These are phyloP conservation scores for Aleurites moluccanus DNA, from an alignment of 441 rosid species.

Conservation along the genomic window DNA sequence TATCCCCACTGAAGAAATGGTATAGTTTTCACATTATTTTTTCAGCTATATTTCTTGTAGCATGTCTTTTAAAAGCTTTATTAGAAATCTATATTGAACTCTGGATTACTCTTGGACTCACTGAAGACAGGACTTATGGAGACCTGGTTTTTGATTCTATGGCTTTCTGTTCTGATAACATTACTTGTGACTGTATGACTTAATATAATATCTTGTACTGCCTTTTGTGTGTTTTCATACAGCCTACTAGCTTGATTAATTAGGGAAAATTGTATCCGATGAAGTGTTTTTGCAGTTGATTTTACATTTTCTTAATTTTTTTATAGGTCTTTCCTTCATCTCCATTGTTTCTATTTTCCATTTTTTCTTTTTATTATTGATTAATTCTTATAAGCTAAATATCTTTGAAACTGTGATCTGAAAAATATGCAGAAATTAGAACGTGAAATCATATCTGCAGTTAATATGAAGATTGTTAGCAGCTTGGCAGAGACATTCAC, in stretches of 20 bases:
- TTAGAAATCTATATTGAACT: neutral
- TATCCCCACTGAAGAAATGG: slow-evolving; percentile 51
- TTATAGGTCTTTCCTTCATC: neutral
- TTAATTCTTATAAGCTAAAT: slow-evolving; percentile 23
- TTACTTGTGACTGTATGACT: slow-evolving; percentile 1
- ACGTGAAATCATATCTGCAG: slow-evolving; percentile 43
- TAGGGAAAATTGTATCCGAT: neutral
- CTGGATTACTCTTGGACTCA: slow-evolving; percentile 8
- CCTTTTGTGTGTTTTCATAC: slow-evolving; percentile 1
- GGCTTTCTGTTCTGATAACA: neutral
- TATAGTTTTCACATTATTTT: slow-evolving; percentile 20
- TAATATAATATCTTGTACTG: neutral
- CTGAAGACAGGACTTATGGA: neutral
- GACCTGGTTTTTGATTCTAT: neutral
- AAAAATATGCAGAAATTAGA: slow-evolving; percentile 53
- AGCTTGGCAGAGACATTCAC: slow-evolving; percentile 59
- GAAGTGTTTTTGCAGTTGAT: neutral
- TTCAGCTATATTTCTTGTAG: neutral
- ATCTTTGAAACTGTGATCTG: slow-evolving; percentile 27
- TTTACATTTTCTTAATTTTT: slow-evolving; percentile 1
- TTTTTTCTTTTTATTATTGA: neutral
- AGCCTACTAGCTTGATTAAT: slow-evolving; percentile 16
- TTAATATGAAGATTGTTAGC: slow-evolving; percentile 65
- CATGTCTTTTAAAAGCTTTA: slow-evolving; percentile 5
- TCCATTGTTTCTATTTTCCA: neutral